Evolutionary conservation across 139 green algal species (phyloP).

Genomic region (Pleodorina starrii): DNA sequence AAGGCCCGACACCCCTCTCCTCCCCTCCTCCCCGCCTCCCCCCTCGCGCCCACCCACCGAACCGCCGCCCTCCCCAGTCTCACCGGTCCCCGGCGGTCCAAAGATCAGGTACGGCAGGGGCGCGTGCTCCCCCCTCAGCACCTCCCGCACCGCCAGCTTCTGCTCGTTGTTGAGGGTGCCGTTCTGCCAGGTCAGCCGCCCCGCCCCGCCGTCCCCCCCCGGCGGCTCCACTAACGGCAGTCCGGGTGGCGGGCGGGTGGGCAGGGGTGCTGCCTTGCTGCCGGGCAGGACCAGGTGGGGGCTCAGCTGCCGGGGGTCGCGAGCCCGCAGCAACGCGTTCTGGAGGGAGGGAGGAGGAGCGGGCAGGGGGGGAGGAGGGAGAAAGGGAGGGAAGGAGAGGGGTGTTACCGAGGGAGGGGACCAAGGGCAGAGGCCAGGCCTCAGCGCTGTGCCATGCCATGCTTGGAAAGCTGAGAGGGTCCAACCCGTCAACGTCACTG

Average conservation of each 20-base stretch:
- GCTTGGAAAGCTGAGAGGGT: too few relatives aligned
- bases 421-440: too few relatives aligned
- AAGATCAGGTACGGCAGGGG: constrained; percentile 68
- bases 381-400: neutral
- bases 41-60: neutral
- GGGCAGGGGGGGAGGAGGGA: neutral
- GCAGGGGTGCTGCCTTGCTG: neutral
- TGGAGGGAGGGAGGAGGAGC: neutral
- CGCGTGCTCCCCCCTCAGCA: constrained; percentile 43
- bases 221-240: constrained; percentile 8
- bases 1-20: too few relatives aligned
- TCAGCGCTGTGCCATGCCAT: too few relatives aligned
- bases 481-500: too few relatives aligned
- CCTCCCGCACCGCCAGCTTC: constrained; percentile 50
- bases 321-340: neutral
- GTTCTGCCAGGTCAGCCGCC: neutral
- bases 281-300: constrained; percentile 11
- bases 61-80: neutral
- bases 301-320: neutral
- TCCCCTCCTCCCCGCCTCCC: neutral
- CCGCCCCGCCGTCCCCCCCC: neutral
- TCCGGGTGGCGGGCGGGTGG: neutral
- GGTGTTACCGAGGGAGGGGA: too few relatives aligned
- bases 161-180: constrained; percentile 58
- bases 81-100: constrained; percentile 57